Evolutionary conservation across 2,329 filamentous ascomycete genomes (phyloP), one percentile per base, ranked within the genome.

Genomic region (Colletotrichum endophyticum): DNA sequence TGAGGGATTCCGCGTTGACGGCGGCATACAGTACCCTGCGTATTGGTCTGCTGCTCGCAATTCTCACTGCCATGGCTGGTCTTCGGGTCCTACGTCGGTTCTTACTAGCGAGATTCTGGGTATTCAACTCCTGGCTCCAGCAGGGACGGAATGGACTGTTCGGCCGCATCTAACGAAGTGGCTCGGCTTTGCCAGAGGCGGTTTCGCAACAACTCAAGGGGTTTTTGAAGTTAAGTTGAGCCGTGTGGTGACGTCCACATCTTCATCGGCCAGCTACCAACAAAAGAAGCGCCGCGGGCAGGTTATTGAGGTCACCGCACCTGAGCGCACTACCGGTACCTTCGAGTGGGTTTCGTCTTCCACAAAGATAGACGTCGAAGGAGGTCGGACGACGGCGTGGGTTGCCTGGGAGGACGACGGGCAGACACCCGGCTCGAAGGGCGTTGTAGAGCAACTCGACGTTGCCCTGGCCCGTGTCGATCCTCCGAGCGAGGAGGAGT

Each of bases 1-100:
- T 22, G 86, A 87, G 78, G 86, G 86, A 5, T 87, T 86, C 76
- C 78, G 81, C 11, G 80, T 83, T 8, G 83, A 86, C 76, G 86
- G 85, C 44, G 68, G 82, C 74, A 72, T 82, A 44, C 80, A 83
- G 69, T 84, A 84, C 77, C 82, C 82, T 6, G 81, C 82, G 3
- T 85, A 85, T 71, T 77, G 77, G 19, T 79, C 77, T 11, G 70
- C 80, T 12, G 80, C 81, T 25, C 78, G 83, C 32, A 83, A 83
- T 66, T 83, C 80, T 53, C 84, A 85, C 63, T 84, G 84, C 6
- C 84, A 85, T 75, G 84, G 84, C 12, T 85, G 84, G 84, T 77
- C 81, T 5, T 80, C 81, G 2, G 84, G 83, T 6, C 84, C 84
- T 4, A 85, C 84, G 39, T 80, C 79, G 44, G 78, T 81, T 9